phyloP scores from a whole-genome alignment of 768 basidiomycete genomes.

The Macrolepiota fuliginosa region DNA sequence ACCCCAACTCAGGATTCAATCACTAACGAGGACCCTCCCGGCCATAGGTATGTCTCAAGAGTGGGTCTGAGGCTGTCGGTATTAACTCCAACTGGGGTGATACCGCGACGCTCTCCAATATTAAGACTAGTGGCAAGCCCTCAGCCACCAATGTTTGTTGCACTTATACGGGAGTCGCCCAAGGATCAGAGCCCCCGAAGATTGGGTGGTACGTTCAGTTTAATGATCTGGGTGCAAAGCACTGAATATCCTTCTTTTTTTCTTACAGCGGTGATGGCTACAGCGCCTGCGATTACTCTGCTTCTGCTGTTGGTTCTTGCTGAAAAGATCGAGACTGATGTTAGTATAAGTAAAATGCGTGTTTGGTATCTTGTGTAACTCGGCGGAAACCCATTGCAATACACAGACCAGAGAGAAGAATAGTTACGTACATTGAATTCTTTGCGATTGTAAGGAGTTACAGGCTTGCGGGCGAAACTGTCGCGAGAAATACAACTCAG shows the following conservation, averaged over 20 bases:
- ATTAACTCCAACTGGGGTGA: conserved; percentile 29
- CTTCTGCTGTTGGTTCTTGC: conserved; percentile 23
- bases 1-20: not conserved
- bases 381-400: not conserved
- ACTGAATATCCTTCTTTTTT: not conserved
- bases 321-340: conserved; percentile 1
- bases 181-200: conserved; percentile 25
- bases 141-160: conserved; percentile 24
- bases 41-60: conserved; percentile 20
- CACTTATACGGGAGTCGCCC: conserved; percentile 22
- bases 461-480: no score
- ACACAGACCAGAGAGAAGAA: no score
- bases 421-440: no score
- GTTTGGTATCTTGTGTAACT: no score
- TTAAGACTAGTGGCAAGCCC: conserved; percentile 26
- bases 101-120: conserved; percentile 22
- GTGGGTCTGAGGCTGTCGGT: conserved; percentile 23
- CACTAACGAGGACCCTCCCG: not conserved
- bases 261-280: conserved; percentile 20
- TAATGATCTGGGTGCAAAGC: not conserved
- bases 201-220: conserved; percentile 24
- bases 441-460: no score
- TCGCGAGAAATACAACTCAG: no score
- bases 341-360: not conserved
- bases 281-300: conserved; percentile 22